phyloP scores from a whole-genome alignment of 2,329 filamentous ascomycete genomes.

The Verticillium alfalfae region DNA sequence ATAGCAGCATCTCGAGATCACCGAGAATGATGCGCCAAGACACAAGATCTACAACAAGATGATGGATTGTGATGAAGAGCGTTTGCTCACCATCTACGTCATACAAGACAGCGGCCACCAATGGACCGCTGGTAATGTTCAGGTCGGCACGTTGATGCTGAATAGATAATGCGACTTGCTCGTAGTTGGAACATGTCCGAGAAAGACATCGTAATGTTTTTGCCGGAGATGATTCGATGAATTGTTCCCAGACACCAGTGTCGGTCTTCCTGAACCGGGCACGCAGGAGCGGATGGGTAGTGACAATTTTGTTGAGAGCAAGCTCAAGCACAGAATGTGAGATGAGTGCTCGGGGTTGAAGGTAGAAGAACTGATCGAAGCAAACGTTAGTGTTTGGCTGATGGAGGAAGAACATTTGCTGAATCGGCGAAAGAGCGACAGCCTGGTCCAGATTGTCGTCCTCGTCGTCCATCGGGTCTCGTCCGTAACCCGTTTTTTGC shows the following conservation, averaged over 20 bases:
- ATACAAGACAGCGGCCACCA: slow-evolving; percentile 13
- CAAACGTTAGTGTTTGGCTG: neutral
- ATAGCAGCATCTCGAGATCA: slow-evolving; percentile 33
- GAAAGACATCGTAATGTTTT: neutral
- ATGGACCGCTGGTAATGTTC: slow-evolving; percentile 7
- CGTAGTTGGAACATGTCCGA: neutral
- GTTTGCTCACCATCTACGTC: slow-evolving; percentile 14
- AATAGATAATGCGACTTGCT: neutral
- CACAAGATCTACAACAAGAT: slow-evolving; percentile 36
- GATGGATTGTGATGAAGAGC: slow-evolving; percentile 25
- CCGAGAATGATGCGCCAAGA: slow-evolving; percentile 38
- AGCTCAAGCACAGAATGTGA: neutral
- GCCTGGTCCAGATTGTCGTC: neutral
- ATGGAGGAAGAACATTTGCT: slow-evolving; percentile 6
- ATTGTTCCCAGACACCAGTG: neutral
- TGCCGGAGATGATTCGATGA: neutral
- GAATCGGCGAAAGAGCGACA: slow-evolving; percentile 3
- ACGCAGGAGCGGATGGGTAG: slow-evolving; percentile 4
- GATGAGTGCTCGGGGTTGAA: neutral
- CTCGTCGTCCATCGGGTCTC: neutral
- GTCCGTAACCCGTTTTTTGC: neutral
- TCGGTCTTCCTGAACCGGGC: slow-evolving; percentile 1
- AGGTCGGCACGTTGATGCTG: slow-evolving; percentile 2
- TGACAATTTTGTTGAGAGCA: slow-evolving; percentile 3
- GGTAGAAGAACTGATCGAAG: slow-evolving; percentile 2